Evolutionary conservation across 192 early-diverging fungal species (phyloP).

Genomic region (Funneliformis geosporum): DNA sequence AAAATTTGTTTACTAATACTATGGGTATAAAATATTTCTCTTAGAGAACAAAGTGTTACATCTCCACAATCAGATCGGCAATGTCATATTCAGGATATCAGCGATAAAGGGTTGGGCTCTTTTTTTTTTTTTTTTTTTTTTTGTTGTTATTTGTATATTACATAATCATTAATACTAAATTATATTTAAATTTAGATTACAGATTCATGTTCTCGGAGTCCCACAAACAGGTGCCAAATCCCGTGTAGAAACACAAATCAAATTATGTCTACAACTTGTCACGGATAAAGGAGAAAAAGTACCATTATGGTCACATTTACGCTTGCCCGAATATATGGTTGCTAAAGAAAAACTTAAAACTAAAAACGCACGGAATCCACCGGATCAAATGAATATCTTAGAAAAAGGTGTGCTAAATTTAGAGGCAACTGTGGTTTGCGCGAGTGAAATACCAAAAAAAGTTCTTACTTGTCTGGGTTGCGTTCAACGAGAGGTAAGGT

Average conservation of each 20-base stretch:
- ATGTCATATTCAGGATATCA: neutral
- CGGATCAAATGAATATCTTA: constrained; percentile 21
- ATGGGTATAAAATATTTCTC: too few relatives aligned
- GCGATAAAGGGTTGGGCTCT: neutral
- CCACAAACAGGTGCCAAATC: constrained; percentile 72
- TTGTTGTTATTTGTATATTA: neutral
- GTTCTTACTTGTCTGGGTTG: constrained; percentile 83
- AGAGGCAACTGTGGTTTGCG: constrained; percentile 85
- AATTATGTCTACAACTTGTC: constrained; percentile 82
- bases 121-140: neutral
- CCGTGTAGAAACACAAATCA: constrained; percentile 94
- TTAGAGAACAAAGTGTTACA: neutral
- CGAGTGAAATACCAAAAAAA: constrained; percentile 71
- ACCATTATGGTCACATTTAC: constrained; percentile 78
- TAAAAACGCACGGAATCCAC: constrained; percentile 40
- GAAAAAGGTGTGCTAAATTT: constrained; percentile 54
- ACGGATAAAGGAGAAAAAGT: constrained; percentile 70
- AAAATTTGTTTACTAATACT: neutral
- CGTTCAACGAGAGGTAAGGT: constrained; percentile 72
- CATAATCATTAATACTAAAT: neutral
- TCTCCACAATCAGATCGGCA: neutral
- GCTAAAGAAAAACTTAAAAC: constrained; percentile 72
- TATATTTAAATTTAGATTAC: neutral
- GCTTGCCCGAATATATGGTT: constrained; percentile 81
- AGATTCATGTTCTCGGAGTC: constrained; percentile 43